phyloP scores from a whole-genome alignment of 495 filamentous ascomycete species.

The Aspergillus steynii region DNA sequence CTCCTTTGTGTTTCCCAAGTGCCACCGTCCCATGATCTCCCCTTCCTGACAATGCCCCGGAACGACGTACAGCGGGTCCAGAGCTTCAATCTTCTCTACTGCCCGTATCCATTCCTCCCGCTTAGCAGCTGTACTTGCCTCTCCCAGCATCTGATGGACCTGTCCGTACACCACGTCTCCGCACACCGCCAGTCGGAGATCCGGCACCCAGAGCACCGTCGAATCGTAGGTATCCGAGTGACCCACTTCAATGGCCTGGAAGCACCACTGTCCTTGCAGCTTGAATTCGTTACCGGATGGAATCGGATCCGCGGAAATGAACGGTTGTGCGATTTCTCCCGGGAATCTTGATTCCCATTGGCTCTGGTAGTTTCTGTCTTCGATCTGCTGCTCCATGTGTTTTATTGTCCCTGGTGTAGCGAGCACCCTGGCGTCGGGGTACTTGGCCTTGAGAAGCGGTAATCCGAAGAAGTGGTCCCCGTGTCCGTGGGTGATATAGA shows the following conservation, averaged over 20 bases:
- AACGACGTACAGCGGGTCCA: slow-evolving; percentile 20
- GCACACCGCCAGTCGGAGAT: slow-evolving; percentile 28
- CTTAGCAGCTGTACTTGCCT: slow-evolving; percentile 28
- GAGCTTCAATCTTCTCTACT: slow-evolving; percentile 33
- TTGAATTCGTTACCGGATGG: slow-evolving; percentile 16
- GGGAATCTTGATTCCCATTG: slow-evolving; percentile 28
- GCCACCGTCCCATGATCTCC: slow-evolving; percentile 10
- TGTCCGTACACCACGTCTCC: slow-evolving; percentile 41
- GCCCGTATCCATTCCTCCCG: slow-evolving; percentile 33
- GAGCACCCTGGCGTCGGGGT: slow-evolving; percentile 25
- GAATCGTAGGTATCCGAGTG: slow-evolving; percentile 31
- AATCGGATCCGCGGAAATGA: slow-evolving; percentile 10
- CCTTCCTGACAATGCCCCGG: slow-evolving; percentile 15
- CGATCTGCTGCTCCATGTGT: slow-evolving; percentile 34
- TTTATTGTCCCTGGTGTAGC: slow-evolving; percentile 29
- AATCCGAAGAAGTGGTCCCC: slow-evolving; percentile 48
- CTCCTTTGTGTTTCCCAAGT: slow-evolving; percentile 13
- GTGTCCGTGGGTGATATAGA: slow-evolving; percentile 51
- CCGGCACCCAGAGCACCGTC: slow-evolving; percentile 30
- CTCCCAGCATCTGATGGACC: slow-evolving; percentile 33
- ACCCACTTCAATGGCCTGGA: slow-evolving; percentile 11
- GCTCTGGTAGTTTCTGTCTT: slow-evolving; percentile 3
- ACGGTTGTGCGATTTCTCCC: slow-evolving; percentile 12
- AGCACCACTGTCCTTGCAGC: slow-evolving; percentile 23
- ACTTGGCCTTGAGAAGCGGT: slow-evolving; percentile 25